Conservation (phyloP, 192 early-diverging fungal genomes). For the Haplosporangium gracile region DNA sequence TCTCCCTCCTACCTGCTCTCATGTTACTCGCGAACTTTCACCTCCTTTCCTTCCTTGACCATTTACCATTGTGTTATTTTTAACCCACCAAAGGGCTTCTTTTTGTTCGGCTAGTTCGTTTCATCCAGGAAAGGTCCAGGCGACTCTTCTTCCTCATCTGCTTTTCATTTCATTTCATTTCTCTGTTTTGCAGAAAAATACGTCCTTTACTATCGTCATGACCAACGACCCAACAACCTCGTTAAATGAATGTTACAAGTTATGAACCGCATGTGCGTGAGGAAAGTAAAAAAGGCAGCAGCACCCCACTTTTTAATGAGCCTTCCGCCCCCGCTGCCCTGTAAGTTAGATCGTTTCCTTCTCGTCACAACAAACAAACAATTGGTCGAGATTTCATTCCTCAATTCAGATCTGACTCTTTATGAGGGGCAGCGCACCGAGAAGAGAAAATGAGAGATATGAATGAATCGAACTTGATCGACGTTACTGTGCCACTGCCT, state of each 20-base stretch:
- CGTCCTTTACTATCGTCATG: neutral
- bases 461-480: neutral
- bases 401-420: neutral
- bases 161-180: neutral
- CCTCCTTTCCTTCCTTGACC: too few relatives aligned
- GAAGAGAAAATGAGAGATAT: neutral
- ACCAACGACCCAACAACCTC: neutral
- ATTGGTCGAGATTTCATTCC: neutral
- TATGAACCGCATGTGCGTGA: neutral
- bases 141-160: neutral
- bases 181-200: neutral
- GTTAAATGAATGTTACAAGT: neutral
- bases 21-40: too few relatives aligned
- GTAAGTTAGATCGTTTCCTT: neutral
- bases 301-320: neutral
- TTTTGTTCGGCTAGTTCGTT: too few relatives aligned
- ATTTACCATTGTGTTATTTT: too few relatives aligned
- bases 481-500: too few relatives aligned
- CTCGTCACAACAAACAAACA: neutral
- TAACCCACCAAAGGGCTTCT: too few relatives aligned
- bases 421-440: too few relatives aligned
- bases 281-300: too few relatives aligned
- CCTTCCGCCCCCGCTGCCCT: neutral
- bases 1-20: too few relatives aligned
- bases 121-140: too few relatives aligned